These are phyloP conservation scores for Euphorbia schlechtendalii DNA, from an alignment of 441 rosid genomes.

Conservation along the genomic window DNA sequence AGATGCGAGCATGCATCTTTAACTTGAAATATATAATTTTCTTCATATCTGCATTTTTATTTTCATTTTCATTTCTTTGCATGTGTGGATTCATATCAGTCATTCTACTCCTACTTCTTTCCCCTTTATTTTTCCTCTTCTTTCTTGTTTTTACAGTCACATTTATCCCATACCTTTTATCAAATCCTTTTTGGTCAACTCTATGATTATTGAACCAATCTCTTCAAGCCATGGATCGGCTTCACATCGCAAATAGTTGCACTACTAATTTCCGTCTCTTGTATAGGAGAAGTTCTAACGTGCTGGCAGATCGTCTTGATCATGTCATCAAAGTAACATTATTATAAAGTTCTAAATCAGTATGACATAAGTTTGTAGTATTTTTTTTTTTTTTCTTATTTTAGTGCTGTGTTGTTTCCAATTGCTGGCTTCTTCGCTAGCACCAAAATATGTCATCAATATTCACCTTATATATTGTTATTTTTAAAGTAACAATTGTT, in stretches of 20 bases:
- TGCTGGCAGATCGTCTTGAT: not conserved
- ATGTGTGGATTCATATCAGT: not conserved
- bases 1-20: not conserved
- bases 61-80: not conserved
- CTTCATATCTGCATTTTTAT: not conserved
- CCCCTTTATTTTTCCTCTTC: not conserved
- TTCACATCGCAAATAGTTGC: constrained; percentile 40
- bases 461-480: too few relatives aligned
- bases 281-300: not conserved
- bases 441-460: too few relatives aligned
- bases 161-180: not conserved
- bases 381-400: too few relatives aligned
- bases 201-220: not conserved
- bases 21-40: not conserved
- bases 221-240: constrained; percentile 8
- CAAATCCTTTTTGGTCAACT: not conserved
- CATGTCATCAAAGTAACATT: not conserved
- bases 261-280: constrained; percentile 15
- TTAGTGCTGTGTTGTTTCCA: too few relatives aligned
- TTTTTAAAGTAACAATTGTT: too few relatives aligned
- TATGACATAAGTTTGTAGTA: too few relatives aligned
- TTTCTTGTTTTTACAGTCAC: not conserved
- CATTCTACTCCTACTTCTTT: not conserved
- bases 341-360: not conserved
- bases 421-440: too few relatives aligned